Conservation (phyloP, 148 eudicot species). For the Suaeda aralocaspica region DNA sequence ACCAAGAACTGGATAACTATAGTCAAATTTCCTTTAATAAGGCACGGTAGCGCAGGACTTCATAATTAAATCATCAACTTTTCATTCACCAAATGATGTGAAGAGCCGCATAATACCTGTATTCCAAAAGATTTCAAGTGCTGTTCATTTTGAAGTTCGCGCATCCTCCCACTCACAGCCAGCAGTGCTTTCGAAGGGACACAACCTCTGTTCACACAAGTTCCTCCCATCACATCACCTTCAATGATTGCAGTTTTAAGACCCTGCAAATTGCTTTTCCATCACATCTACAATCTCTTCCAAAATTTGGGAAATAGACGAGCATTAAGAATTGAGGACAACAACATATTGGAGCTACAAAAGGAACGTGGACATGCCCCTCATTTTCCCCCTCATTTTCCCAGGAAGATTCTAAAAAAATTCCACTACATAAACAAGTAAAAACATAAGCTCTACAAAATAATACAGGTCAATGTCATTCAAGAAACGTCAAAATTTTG, state of each 20-base stretch:
- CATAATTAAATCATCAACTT: neutral
- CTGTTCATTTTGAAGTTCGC: conserved; percentile 95
- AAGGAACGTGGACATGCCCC: too few relatives aligned
- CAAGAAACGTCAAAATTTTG: too few relatives aligned
- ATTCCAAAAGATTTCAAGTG: conserved; percentile 97
- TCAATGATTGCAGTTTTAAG: conserved; percentile 98
- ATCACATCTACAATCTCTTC: neutral
- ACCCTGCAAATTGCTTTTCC: conserved; percentile 48
- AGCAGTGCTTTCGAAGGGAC: conserved; percentile 99
- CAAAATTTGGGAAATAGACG: neutral
- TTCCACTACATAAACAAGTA: too few relatives aligned
- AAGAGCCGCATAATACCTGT: conserved; percentile 49
- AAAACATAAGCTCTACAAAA: too few relatives aligned
- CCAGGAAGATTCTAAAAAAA: too few relatives aligned
- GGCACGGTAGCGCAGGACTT: neutral
- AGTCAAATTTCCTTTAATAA: neutral
- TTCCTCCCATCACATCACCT: conserved; percentile 99
- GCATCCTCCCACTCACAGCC: conserved; percentile 99
- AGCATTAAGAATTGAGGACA: neutral
- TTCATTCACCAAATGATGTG: too few relatives aligned
- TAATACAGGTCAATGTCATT: too few relatives aligned
- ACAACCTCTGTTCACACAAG: conserved; percentile 99
- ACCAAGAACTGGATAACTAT: neutral
- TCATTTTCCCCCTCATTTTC: too few relatives aligned
- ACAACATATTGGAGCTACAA: neutral